Evolutionary conservation across 371 early-diverging fungal genomes (phyloP).

Genomic region (Sporodiniella umbellata): DNA sequence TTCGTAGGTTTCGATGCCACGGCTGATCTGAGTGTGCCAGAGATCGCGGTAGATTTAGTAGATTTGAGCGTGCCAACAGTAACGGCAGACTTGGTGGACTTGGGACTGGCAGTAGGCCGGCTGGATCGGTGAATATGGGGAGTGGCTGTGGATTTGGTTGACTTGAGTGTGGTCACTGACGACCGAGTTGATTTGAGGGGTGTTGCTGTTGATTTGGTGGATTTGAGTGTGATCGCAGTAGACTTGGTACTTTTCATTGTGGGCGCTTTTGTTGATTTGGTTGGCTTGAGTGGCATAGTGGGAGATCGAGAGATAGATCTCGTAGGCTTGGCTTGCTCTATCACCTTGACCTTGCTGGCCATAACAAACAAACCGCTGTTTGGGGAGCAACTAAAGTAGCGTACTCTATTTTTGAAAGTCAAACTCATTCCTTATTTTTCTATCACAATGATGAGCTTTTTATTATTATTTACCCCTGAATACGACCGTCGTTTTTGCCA

Average conservation of each 20-base stretch:
- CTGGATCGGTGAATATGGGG: background rate
- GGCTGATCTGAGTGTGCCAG: too few relatives aligned
- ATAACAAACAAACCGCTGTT: conserved; percentile 70
- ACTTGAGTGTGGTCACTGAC: background rate
- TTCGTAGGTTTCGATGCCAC: background rate
- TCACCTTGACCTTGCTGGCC: conserved; percentile 44
- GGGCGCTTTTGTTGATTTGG: background rate
- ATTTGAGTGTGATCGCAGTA: background rate
- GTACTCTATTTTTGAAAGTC: conserved; percentile 32
- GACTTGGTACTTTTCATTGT: background rate
- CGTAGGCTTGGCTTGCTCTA: background rate
- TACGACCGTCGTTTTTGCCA: conserved; percentile 83
- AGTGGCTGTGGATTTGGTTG: background rate
- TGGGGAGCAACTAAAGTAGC: conserved; percentile 58
- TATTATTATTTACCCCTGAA: conserved; percentile 52
- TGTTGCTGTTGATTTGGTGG: background rate
- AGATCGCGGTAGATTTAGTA: background rate
- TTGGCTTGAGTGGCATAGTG: background rate
- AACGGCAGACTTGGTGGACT: background rate
- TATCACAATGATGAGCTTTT: background rate
- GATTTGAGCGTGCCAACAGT: background rate
- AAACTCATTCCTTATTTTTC: background rate
- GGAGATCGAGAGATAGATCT: background rate
- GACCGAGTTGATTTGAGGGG: background rate
- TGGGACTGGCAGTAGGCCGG: background rate